These are phyloP conservation scores for Talaromyces piceae DNA, from an alignment of 2,329 filamentous ascomycete species.

Conservation along the genomic window DNA sequence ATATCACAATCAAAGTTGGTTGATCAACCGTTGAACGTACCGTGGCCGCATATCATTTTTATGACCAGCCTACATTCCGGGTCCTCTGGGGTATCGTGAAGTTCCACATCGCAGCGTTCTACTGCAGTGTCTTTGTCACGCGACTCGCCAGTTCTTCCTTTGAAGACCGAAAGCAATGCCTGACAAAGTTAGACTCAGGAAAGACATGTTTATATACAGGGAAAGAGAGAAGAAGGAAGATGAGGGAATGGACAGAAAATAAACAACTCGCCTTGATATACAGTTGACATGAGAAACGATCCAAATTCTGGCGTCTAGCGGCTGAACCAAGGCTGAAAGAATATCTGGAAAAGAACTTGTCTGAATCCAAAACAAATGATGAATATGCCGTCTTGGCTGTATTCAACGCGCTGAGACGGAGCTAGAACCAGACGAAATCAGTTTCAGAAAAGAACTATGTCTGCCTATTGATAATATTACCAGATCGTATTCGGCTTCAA, in stretches of 20 bases:
- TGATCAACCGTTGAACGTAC: constrained; percentile 23
- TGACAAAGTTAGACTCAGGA: constrained; percentile 17
- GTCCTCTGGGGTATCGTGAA: constrained; percentile 50
- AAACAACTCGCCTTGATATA: constrained; percentile 44
- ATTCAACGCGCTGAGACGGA: constrained; percentile 55
- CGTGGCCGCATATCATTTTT: constrained; percentile 55
- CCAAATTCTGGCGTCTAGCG: constrained; percentile 22
- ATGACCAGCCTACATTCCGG: constrained; percentile 55
- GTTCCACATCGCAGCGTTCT: constrained; percentile 54
- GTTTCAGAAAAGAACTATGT: not conserved
- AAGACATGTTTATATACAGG: no score
- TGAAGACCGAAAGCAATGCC: constrained; percentile 57
- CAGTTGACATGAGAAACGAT: constrained; percentile 53
- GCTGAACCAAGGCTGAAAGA: constrained; percentile 38
- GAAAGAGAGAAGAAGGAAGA: no score
- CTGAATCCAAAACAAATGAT: constrained; percentile 49
- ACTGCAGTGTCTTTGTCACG: constrained; percentile 53
- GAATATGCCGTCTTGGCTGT: constrained; percentile 58
- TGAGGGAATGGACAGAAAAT: no score
- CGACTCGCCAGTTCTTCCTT: constrained; percentile 47
- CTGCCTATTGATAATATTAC: constrained; percentile 28
- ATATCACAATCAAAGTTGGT: not conserved
- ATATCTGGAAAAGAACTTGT: constrained; percentile 52
- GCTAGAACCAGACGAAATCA: constrained; percentile 29
- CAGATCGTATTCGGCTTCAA: constrained; percentile 53